These are phyloP conservation scores for Neckera pumila DNA, from an alignment of 225 moss, liverwort and hornwort genomes.

Conservation along the genomic window DNA sequence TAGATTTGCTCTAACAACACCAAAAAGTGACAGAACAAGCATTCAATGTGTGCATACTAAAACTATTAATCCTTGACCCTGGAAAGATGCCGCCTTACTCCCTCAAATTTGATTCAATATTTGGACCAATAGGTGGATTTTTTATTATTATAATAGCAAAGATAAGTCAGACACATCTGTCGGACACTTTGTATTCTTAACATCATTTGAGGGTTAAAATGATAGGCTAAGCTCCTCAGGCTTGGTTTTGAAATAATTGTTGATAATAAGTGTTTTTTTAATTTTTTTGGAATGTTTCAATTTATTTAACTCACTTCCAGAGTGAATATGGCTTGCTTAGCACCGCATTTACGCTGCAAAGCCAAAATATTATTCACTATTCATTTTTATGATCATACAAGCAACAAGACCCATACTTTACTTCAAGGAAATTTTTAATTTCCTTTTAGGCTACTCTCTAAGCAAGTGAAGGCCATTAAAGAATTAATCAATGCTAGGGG, in stretches of 20 bases:
- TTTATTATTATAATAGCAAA: not conserved
- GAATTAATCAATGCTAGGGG: rapidly evolving
- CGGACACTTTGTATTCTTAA: rapidly evolving
- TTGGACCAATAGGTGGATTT: not conserved
- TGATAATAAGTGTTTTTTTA: not conserved
- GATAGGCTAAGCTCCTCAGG: rapidly evolving
- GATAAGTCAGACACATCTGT: rapidly evolving
- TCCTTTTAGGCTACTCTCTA: rapidly evolving
- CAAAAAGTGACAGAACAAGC: not conserved
- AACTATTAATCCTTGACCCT: not conserved
- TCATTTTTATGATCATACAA: not conserved
- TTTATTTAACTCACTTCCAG: not conserved
- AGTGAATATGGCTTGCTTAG: not conserved
- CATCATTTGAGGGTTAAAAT: not conserved
- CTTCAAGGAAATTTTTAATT: not conserved
- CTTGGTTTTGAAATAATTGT: not conserved
- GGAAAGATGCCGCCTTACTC: too few relatives aligned
- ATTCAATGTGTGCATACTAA: not conserved
- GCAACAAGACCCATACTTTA: not conserved
- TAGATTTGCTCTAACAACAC: too few relatives aligned
- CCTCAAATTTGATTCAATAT: not conserved
- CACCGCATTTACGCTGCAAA: rapidly evolving
- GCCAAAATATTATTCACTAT: not conserved
- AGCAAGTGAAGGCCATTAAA: not conserved
- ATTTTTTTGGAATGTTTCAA: not conserved